Conservation (phyloP, 768 basidiomycete genomes). For the Exidia glandulosa region DNA sequence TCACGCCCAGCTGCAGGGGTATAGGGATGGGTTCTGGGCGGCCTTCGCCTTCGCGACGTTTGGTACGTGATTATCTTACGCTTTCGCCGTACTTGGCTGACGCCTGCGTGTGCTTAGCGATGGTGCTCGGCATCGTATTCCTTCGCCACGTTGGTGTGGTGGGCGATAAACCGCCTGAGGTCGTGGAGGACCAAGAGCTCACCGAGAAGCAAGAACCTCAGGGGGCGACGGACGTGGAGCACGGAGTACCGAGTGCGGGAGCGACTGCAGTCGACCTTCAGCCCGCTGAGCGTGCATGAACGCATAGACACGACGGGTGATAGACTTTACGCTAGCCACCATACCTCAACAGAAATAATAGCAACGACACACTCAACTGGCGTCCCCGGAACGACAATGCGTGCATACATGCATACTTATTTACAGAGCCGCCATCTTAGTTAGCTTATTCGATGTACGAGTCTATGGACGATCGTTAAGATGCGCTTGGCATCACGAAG, state of each 20-base stretch:
- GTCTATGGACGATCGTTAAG: too few relatives aligned
- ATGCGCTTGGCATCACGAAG: too few relatives aligned
- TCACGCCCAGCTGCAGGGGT: slow-evolving; percentile 37
- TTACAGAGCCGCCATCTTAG: too few relatives aligned
- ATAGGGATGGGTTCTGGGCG: slow-evolving; percentile 56
- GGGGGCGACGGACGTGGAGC: background rate
- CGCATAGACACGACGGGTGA: too few relatives aligned
- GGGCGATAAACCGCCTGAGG: background rate
- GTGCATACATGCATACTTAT: too few relatives aligned
- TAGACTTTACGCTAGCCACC: too few relatives aligned
- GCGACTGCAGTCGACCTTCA: background rate
- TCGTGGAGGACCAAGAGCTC: background rate
- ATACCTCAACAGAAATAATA: too few relatives aligned
- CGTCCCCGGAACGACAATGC: too few relatives aligned
- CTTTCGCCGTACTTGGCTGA: background rate
- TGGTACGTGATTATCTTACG: slow-evolving; percentile 28
- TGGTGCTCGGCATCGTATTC: background rate
- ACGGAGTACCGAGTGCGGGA: background rate
- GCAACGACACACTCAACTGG: too few relatives aligned
- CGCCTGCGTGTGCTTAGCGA: background rate
- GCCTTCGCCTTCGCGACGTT: slow-evolving; percentile 48
- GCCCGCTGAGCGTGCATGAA: too few relatives aligned
- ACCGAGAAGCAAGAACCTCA: background rate
- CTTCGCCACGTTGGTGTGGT: background rate
- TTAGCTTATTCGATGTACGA: too few relatives aligned